Evolutionary conservation across 2,329 filamentous ascomycete genomes (phyloP).

Genomic region (Cladosporium sphaerospermum): DNA sequence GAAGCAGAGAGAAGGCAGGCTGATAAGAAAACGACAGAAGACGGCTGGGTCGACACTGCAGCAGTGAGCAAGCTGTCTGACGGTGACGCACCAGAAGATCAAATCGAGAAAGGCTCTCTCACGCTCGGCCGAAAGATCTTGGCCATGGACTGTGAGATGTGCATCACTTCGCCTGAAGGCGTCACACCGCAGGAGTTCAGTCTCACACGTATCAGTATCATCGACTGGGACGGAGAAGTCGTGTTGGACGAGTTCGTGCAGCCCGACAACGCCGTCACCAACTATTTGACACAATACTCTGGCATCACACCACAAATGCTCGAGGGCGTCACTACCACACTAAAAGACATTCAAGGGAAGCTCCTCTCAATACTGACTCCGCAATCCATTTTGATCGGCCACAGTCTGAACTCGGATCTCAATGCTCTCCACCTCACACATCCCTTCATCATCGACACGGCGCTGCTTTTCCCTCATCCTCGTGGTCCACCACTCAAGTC

Average conservation of each 20-base stretch:
- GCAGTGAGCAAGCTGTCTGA: slow-evolving; percentile 59
- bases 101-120: slow-evolving; percentile 74
- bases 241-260: slow-evolving; percentile 89
- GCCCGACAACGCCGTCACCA: slow-evolving; percentile 76
- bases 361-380: slow-evolving; percentile 67
- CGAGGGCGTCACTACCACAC: slow-evolving; percentile 72
- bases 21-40: slow-evolving; percentile 41
- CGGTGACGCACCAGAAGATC: slow-evolving; percentile 59
- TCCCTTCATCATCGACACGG: slow-evolving; percentile 89
- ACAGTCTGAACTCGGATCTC: slow-evolving; percentile 77
- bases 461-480: slow-evolving; percentile 82
- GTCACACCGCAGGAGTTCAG: slow-evolving; percentile 61
- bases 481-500: slow-evolving; percentile 85
- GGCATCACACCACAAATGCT: slow-evolving; percentile 88
- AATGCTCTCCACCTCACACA: slow-evolving; percentile 80
- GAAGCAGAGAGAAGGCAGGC: slow-evolving; percentile 44
- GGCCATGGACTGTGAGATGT: slow-evolving; percentile 96
- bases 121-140: slow-evolving; percentile 74
- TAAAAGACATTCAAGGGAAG: slow-evolving; percentile 73
- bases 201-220: slow-evolving; percentile 79
- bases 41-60: slow-evolving; percentile 78
- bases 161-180: slow-evolving; percentile 59
- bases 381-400: slow-evolving; percentile 68
- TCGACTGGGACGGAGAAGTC: slow-evolving; percentile 77
- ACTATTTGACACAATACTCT: slow-evolving; percentile 81